A percentile compares a stretch with the other conserved stretches of the same genome.
These are phyloP conservation scores for Plasmopara viticola DNA, from an alignment of 352 stramenopile species.

Conservation along the genomic window DNA sequence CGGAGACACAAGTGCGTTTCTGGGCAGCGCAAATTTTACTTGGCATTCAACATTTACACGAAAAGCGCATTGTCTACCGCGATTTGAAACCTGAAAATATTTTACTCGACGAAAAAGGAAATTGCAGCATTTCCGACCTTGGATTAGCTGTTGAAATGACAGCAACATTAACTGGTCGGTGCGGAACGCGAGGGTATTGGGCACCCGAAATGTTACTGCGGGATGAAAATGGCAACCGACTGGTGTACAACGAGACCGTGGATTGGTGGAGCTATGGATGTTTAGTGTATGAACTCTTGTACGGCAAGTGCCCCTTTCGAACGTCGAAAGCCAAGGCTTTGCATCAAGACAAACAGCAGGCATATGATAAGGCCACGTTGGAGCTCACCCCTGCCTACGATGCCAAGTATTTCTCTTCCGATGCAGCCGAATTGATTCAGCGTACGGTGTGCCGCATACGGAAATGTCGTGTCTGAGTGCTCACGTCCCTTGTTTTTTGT, in stretches of 20 bases:
- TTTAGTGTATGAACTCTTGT: conserved; percentile 96
- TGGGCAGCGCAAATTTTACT: conserved; percentile 78
- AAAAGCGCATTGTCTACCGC: conserved; percentile 88
- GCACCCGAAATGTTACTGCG: conserved; percentile 94
- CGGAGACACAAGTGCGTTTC: conserved; percentile 68
- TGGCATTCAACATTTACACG: conserved; percentile 77
- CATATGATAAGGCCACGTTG: conserved; percentile 76
- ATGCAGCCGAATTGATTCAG: conserved; percentile 69
- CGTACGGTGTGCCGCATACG: conserved; percentile 28
- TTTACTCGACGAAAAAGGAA: conserved; percentile 89
- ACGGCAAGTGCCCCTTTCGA: conserved; percentile 94
- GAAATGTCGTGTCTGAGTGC: background rate
- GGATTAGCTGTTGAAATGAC: conserved; percentile 94
- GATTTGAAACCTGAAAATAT: conserved; percentile 90
- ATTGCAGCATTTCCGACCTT: conserved; percentile 95
- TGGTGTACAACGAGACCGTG: conserved; percentile 91
- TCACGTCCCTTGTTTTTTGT: background rate
- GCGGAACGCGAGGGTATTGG: conserved; percentile 88
- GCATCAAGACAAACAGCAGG: conserved; percentile 86
- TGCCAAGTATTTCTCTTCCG: conserved; percentile 72
- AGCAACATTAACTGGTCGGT: conserved; percentile 66
- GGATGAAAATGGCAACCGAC: conserved; percentile 87
- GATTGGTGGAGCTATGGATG: conserved; percentile 98
- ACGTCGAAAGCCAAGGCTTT: conserved; percentile 92
- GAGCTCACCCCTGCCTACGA: conserved; percentile 75